Evolutionary conservation across 345 rosid genomes (phyloP).

Genomic region (Pugionium cornutum): DNA sequence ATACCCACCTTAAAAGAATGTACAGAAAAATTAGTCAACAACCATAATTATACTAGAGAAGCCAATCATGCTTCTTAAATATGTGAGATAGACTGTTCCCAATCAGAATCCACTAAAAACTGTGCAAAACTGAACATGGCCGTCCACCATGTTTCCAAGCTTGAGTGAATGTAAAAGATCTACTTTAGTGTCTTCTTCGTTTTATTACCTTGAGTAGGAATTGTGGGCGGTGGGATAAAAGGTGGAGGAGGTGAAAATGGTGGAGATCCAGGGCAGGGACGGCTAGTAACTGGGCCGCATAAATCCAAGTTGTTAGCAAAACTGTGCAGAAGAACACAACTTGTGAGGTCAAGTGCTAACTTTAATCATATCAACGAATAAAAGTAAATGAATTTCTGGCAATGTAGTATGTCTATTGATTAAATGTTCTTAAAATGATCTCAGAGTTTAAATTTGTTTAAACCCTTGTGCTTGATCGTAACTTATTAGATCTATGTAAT

Average conservation of each 20-base stretch:
- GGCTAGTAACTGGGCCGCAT: constrained; percentile 92
- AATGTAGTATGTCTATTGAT: not conserved
- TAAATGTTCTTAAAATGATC: not conserved
- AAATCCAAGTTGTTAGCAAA: constrained; percentile 84
- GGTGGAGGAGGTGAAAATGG: constrained; percentile 99
- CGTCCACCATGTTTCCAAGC: not conserved
- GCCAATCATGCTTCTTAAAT: not conserved
- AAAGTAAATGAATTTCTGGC: not conserved
- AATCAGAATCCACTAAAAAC: constrained; percentile 6
- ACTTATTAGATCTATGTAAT: not conserved
- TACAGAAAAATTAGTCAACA: not conserved
- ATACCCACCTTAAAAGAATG: constrained; percentile 55
- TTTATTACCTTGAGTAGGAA: constrained; percentile 61
- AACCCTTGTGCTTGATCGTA: not conserved
- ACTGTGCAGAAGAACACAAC: constrained; percentile 53
- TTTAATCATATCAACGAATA: not conserved
- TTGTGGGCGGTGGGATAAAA: constrained; percentile 73
- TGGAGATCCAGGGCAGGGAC: constrained; percentile 94
- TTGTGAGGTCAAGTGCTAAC: not conserved
- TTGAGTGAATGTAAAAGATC: not conserved
- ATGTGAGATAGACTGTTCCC: not conserved
- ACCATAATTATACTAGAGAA: not conserved
- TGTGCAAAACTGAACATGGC: not conserved
- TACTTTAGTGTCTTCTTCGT: constrained; percentile 11
- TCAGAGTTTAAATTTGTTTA: not conserved